Conservation (phyloP, 805 yeast species). For the Kluyveromyces siamensis region DNA sequence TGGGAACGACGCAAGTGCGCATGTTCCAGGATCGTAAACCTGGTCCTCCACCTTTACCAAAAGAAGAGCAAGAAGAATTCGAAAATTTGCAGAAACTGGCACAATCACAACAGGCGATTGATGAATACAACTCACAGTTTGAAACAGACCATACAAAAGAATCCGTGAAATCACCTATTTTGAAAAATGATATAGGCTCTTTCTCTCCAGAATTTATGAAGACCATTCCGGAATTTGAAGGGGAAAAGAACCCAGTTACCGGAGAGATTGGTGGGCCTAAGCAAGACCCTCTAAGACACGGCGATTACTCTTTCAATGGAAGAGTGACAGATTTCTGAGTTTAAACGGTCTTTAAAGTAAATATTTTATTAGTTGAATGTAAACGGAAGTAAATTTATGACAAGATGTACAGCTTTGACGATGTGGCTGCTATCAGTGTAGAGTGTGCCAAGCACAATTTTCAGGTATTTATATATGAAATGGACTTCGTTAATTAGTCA, state of each 20-base stretch:
- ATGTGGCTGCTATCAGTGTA: background rate
- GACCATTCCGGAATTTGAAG: slow-evolving; percentile 91
- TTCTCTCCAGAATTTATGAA: slow-evolving; percentile 63
- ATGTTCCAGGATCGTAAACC: slow-evolving; percentile 13
- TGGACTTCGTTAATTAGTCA: background rate
- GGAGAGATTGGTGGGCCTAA: slow-evolving; percentile 98
- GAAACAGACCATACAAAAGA: slow-evolving; percentile 25
- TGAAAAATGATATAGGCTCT: slow-evolving; percentile 48
- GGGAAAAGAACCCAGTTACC: slow-evolving; percentile 83
- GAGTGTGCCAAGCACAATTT: too few species aligned
- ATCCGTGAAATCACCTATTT: slow-evolving; percentile 28
- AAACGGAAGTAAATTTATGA: background rate
- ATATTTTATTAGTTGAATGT: background rate
- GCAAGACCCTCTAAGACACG: slow-evolving; percentile 87
- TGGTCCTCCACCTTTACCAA: slow-evolving; percentile 27
- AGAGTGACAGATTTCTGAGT: slow-evolving; percentile 84
- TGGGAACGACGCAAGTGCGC: background rate
- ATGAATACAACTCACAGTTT: slow-evolving; percentile 52
- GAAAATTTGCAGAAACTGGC: slow-evolving; percentile 79
- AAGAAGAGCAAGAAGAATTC: slow-evolving; percentile 58
- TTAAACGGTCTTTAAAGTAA: background rate
- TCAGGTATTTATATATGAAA: background rate
- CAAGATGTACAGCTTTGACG: background rate
- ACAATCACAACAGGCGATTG: slow-evolving; percentile 66
- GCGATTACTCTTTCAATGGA: slow-evolving; percentile 93